Evolutionary conservation across 2,329 filamentous ascomycete genomes (phyloP), one percentile per base, ranked within the genome.

Genomic region (Helotiales sp.): DNA sequence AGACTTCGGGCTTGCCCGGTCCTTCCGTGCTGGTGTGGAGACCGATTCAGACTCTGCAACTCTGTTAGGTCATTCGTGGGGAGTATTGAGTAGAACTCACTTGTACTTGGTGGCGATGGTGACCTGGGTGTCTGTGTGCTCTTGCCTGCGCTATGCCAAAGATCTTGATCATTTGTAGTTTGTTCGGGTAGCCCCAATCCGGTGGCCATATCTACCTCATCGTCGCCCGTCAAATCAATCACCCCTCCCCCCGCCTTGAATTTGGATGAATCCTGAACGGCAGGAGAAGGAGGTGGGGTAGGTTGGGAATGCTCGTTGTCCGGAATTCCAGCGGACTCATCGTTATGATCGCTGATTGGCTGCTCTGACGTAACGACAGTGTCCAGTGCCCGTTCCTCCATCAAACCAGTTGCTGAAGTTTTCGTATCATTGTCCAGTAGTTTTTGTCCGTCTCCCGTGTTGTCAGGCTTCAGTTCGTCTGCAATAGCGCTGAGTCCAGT

Each of bases 181-280:
- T 64, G 37, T 4, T 28, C 2, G 32, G 50, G 37, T 57, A 5
- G 40, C 50, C 32, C 49, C 34, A 24, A 34, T 52, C 54, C 61
- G 54, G 17, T 24, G 26, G 55, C 55, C 26, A 54, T 10, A 54
- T 54, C 50, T 30, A 54, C 50, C 50, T 54, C 26, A 54, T 54
- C 26, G 32, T 64, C 61, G 34, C 26, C 40, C 34, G 61, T 64
- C 50, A 64, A 57, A 47, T 64, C 49, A 49, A 64, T 57, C 50
- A 64, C 61, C 20, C 1, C 26, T 54, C 15, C 13, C 13, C 17
- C 26, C 28, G 50, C 15, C 28, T 28, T 30, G 49, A 6, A 28
- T 15, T 28, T 32, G 26, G 2, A 7, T 54, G 26, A 32, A 32
- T 32, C 15, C 3, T 54, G 50, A 54, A 20, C 13, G 28, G 13